phyloP scores from a whole-genome alignment of 2,329 filamentous ascomycete genomes.

The Alternaria ventricosa region DNA sequence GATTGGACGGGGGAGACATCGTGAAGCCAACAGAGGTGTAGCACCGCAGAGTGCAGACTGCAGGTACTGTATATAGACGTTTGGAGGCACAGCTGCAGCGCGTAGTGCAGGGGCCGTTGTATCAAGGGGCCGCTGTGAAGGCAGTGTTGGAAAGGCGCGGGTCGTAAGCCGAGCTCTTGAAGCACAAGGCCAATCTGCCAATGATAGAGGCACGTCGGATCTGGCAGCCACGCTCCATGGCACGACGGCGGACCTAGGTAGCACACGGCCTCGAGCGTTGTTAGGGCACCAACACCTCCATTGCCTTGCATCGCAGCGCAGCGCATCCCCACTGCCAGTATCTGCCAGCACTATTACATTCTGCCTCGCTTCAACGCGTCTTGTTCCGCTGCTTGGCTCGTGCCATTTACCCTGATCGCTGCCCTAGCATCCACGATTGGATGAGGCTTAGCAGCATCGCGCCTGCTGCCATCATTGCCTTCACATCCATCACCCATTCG shows the following conservation, averaged over 20 bases:
- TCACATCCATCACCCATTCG: background rate
- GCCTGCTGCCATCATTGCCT: conserved; percentile 2
- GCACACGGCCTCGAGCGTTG: conserved; percentile 2
- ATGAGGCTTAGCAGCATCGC: conserved; percentile 17
- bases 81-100: conserved; percentile 6
- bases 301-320: background rate
- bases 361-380: conserved; percentile 5
- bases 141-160: background rate
- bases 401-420: conserved; percentile 16
- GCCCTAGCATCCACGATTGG: conserved; percentile 6
- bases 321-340: background rate
- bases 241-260: background rate
- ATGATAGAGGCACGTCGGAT: background rate
- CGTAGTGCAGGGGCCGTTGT: conserved; percentile 7
- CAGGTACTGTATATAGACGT: background rate
- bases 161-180: conserved; percentile 2
- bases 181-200: conserved; percentile 6
- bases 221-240: background rate
- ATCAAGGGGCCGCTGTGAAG: conserved; percentile 1
- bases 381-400: conserved; percentile 10
- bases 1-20: background rate
- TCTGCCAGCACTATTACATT: background rate
- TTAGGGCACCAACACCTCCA: background rate
- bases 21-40: background rate
- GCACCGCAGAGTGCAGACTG: background rate